Base-by-base conservation (phyloP, 2,329 filamentous ascomycete species). In the Sarocladium oryzae region DNA sequence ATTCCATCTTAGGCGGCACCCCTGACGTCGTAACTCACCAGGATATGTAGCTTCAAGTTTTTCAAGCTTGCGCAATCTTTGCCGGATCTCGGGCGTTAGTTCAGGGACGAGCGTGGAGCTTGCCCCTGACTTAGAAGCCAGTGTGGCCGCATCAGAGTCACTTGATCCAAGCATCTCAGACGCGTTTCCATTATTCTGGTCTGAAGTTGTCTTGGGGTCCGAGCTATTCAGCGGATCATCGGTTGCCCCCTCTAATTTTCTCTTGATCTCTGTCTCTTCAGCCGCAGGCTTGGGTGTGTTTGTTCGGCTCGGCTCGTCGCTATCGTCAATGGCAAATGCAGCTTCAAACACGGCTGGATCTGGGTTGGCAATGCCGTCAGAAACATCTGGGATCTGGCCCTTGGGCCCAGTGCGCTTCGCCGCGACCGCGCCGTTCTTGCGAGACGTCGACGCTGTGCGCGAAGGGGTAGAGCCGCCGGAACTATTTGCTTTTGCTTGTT, bases 301-400 rank as follows among this genome's bases (percentile, higher is more conserved):
- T 28, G 78, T 70, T 53, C 83, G 76, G 57, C 81, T 86, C 2
- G 77, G 75, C 3, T 81, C 78, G 52, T 91, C 88, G 62, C 88
- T 84, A 55, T 95, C 90, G 52, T 92, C 91, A 58, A 96, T 85
- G 13, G 88, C 83, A 66, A 96, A 95, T 37, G 89, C 88, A 1
- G 83, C 81, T 64, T 95, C 89, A 60, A 95, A 95, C 53, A 96
- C 87, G 32, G 88, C 84, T 24, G 92, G 91, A 66, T 96, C 91
- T 2, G 88, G 86, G 36, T 85, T 81, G 11, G 58, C 56, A 2
- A 70, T 59, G 3, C 69, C 59, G 16, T 66, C 64, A 50, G 77
- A 73, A 32, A 45, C 18, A 18, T 69, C 67, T 16, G 63, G 58
- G 23, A 58, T 56, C 13, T 57, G 56, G 54, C 74, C 75, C 60